Evolutionary conservation across 2,329 filamentous ascomycete genomes (phyloP).

Genomic region (Aspergillus persii): DNA sequence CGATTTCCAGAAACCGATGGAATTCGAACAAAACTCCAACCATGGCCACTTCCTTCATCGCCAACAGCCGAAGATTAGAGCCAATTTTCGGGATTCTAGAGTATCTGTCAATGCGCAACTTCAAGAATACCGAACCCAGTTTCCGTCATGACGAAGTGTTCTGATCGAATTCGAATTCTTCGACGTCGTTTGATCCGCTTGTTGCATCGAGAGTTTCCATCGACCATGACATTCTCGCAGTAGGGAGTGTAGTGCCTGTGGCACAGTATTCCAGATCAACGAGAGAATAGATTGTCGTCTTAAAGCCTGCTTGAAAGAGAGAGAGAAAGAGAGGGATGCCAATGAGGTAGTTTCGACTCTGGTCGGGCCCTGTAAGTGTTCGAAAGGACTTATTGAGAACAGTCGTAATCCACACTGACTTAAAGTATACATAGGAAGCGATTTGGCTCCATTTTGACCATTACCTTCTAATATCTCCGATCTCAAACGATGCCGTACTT

Average conservation of each 20-base stretch:
- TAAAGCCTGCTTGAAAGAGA: background rate
- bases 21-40: background rate
- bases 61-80: background rate
- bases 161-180: background rate
- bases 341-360: too few species aligned
- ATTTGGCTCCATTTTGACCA: too few species aligned
- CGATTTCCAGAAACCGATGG: background rate
- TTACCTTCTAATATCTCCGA: background rate
- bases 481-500: background rate
- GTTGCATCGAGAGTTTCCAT: background rate
- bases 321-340: too few species aligned
- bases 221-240: background rate
- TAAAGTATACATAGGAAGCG: background rate
- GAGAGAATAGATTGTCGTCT: background rate
- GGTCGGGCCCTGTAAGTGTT: background rate
- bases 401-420: background rate
- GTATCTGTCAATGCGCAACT: background rate
- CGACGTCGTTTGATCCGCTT: background rate
- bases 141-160: background rate
- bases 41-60: background rate
- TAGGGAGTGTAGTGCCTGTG: background rate
- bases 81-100: background rate
- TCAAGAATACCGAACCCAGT: too few species aligned
- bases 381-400: background rate
- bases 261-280: background rate